Evolutionary conservation across 164 flowering plant species (phyloP).

Genomic region (Annona cherimola): DNA sequence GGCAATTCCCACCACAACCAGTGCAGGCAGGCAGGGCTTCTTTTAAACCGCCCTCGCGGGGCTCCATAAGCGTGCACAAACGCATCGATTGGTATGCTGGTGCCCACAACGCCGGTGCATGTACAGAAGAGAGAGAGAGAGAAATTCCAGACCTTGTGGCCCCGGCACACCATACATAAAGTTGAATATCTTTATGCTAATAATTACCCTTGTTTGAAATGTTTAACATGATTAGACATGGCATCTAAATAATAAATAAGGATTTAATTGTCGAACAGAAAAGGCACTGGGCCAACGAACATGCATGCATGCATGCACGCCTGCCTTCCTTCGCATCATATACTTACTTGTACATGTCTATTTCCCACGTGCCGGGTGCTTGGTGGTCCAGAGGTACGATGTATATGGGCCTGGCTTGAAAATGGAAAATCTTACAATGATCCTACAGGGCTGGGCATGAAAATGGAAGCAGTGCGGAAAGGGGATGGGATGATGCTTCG

Average conservation of each 20-base stretch:
- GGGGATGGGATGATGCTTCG: background rate
- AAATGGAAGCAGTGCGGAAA: background rate
- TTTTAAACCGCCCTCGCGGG: background rate
- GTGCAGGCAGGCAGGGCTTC: background rate
- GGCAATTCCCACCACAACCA: background rate
- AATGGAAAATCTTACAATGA: too few relatives aligned
- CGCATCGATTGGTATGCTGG: background rate
- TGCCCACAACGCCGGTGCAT: background rate
- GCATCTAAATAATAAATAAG: background rate
- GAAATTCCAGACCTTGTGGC: background rate
- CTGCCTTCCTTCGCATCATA: too few relatives aligned
- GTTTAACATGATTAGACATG: slow-evolving; percentile 9
- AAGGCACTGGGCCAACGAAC: background rate
- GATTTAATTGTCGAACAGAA: background rate
- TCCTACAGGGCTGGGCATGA: too few relatives aligned
- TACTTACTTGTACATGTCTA: too few relatives aligned
- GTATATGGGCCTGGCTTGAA: too few relatives aligned
- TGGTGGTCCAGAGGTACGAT: too few relatives aligned
- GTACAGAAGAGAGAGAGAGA: background rate
- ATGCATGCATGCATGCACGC: too few relatives aligned
- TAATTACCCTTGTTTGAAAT: slow-evolving; percentile 12
- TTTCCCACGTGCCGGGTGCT: too few relatives aligned
- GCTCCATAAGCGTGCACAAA: slow-evolving; percentile 5
- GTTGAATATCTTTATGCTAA: slow-evolving; percentile 5
- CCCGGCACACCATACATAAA: background rate